Percentiles rank a stretch among this genome's conserved stretches.
These are phyloP conservation scores for Flaveria robusta DNA, from an alignment of 129 eudicot genomes.

Conservation along the genomic window DNA sequence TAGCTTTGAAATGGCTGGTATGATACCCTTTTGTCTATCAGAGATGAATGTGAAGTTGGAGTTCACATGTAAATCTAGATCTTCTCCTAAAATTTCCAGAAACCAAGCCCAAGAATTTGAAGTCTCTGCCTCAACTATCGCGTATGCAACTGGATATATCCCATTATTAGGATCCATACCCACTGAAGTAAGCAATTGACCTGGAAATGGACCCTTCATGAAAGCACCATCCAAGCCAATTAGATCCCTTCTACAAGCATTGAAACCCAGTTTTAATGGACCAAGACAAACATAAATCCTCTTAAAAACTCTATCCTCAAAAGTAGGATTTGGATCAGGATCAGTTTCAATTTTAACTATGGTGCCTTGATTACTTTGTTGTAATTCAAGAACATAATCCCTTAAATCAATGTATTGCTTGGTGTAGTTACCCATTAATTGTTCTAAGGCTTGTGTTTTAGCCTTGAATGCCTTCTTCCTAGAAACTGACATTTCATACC, in stretches of 20 bases:
- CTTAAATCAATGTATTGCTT: neutral
- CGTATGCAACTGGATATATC: neutral
- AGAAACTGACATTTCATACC: neutral
- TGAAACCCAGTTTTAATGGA: neutral
- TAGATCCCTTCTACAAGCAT: neutral
- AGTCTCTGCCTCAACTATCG: neutral
- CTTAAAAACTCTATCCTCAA: too few relatives aligned
- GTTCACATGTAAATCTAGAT: neutral
- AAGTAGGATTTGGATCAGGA: neutral
- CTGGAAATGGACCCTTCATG: neutral
- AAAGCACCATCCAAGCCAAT: neutral
- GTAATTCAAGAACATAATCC: neutral
- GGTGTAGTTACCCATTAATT: neutral
- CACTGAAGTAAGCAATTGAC: neutral
- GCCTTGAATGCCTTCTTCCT: neutral
- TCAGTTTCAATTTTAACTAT: neutral
- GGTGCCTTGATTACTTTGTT: neutral
- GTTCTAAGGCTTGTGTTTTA: neutral
- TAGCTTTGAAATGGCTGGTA: neutral
- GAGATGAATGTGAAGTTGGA: neutral
- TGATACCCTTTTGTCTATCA: neutral
- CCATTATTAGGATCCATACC: neutral
- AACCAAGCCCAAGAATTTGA: neutral
- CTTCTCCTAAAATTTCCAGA: neutral
- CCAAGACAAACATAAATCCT: neutral